Evolutionary conservation across 2,329 filamentous ascomycete species (phyloP), one percentile per base, ranked within the genome.

Genomic region (Exophiala alcalophila): DNA sequence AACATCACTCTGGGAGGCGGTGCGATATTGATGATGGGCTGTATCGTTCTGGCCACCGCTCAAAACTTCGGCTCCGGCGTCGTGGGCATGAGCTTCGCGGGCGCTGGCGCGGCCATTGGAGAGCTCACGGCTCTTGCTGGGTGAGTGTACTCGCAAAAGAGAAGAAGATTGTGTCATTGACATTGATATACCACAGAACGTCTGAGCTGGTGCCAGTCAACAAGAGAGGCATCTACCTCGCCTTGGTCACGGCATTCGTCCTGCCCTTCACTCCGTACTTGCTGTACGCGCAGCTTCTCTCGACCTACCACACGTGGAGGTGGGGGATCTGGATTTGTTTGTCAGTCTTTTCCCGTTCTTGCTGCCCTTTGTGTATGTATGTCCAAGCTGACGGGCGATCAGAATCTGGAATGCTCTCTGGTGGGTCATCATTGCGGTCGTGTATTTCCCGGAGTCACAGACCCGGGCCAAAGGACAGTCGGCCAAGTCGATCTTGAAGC

Each of bases 121-220:
- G 50, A 45, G 25, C 37, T 53, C 8, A 51, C 44, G 12, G 47
- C 47, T 27, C 28, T 53, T 18, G 47, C 47, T 31, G 47, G 50
- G 50, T 53, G 33, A 40, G 42, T 20, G 2, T 16, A 7, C 7
- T 27, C 11, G 16, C 11, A 19, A 4, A 30, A n/a, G n/a, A n/a
- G n/a, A n/a, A n/a, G n/a, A n/a, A n/a, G n/a, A n/a, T n/a, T n/a
- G n/a, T n/a, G n/a, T n/a, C n/a, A n/a, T n/a, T n/a, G n/a, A n/a
- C n/a, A n/a, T n/a, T n/a, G n/a, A n/a, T n/a, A n/a, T n/a, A 33
- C 8, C 8, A 9, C 15, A 49, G 46, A 16, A 52, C 46, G 23
- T 40, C 49, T 12, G 49, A 52, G 39, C 37, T 52, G n/a, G 49
- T 52, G 11, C 49, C 49, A 4, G 49, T 52, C 14, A 50, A 50